phyloP scores from a whole-genome alignment of 805 yeast genomes.

The Ogataea ganodermae region DNA sequence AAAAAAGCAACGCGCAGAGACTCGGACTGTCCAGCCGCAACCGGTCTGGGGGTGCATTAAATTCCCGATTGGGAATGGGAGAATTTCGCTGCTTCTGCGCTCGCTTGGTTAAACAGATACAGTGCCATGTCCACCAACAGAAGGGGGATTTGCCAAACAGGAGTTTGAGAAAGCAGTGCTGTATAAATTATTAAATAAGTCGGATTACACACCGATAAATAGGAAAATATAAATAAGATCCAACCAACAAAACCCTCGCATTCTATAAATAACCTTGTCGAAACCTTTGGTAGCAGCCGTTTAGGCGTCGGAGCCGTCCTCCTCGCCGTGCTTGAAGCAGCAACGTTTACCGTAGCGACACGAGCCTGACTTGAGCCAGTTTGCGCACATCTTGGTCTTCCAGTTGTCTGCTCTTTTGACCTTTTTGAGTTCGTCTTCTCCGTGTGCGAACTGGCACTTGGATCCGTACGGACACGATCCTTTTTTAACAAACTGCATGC shows the following conservation, averaged over 20 bases:
- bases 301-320: slow-evolving; percentile 19
- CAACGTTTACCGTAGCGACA: slow-evolving; percentile 92
- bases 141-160: background rate
- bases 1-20: background rate
- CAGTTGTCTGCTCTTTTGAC: slow-evolving; percentile 79
- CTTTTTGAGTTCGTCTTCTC: slow-evolving; percentile 69
- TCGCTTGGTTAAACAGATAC: slow-evolving; percentile 1
- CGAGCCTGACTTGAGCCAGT: slow-evolving; percentile 78
- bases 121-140: background rate
- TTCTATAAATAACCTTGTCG: background rate
- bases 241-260: slow-evolving; percentile 1
- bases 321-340: slow-evolving; percentile 79
- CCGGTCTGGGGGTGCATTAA: background rate
- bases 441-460: slow-evolving; percentile 96
- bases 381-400: slow-evolving; percentile 89
- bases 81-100: background rate
- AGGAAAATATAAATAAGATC: slow-evolving; percentile 4
- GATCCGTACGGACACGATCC: slow-evolving; percentile 83
- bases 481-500: slow-evolving; percentile 72
- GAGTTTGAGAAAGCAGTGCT: background rate
- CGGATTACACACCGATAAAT: slow-evolving; percentile 3
- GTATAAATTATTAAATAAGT: background rate
- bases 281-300: background rate
- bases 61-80: background rate
- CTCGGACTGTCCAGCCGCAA: background rate